phyloP scores from a whole-genome alignment of 2,329 filamentous ascomycete species.

The Colletotrichum limetticola region DNA sequence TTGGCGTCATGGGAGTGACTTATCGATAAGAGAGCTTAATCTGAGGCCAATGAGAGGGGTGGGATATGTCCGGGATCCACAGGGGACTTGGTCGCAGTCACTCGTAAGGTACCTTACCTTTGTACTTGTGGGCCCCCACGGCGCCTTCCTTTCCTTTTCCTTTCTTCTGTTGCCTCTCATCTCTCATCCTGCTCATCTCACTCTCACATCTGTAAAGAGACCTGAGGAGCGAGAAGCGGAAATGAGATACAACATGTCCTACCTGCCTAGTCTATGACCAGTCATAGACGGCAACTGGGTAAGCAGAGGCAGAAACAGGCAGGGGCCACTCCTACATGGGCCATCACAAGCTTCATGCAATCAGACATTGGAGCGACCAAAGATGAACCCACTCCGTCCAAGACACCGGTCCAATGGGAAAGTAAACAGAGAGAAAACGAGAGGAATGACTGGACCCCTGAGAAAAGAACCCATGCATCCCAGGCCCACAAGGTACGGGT shows the following conservation, averaged over 20 bases:
- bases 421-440: neutral
- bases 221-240: neutral
- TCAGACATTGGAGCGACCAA: slow-evolving; percentile 5
- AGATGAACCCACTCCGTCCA: neutral
- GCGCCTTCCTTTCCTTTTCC: neutral
- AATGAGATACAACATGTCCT: neutral
- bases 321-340: neutral
- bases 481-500: neutral
- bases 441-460: slow-evolving; percentile 14
- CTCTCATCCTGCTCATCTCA: neutral
- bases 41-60: neutral
- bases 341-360: slow-evolving; percentile 31
- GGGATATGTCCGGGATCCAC: neutral
- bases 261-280: too few species aligned
- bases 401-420: neutral
- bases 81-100: neutral
- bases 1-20: slow-evolving; percentile 29
- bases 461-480: neutral
- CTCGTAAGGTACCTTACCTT: neutral
- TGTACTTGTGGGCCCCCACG: neutral
- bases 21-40: slow-evolving; percentile 20
- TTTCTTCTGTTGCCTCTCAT: neutral
- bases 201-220: neutral
- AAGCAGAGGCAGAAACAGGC: neutral
- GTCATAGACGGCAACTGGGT: neutral